Base-by-base conservation (phyloP, 2,329 filamentous ascomycete genomes). In the Colletotrichum plurivorum region DNA sequence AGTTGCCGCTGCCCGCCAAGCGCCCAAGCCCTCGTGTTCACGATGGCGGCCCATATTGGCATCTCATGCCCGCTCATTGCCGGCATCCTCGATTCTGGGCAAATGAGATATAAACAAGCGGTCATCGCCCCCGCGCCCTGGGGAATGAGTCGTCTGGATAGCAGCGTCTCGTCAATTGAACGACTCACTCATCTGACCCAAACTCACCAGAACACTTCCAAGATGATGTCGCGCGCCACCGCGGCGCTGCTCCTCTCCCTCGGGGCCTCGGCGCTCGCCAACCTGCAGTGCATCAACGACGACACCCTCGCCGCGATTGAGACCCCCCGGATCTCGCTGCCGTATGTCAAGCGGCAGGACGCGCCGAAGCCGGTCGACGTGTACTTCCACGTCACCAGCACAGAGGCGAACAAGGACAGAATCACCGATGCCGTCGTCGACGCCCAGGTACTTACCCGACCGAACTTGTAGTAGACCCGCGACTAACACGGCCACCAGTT, bases 371-470 rank as follows among this genome's bases (percentile, higher is more conserved):
- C 73, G 27, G 75, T 72, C 0, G 75, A 71, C 8, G 83, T 80
- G 3, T 84, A 83, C 59, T 85, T 84, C 77, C 81, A 89, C 2
- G 84, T 85, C 78, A 90, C 83, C 54, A 91, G 80, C 48, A 80
- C 55, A 3, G 73, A 74, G n/a, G 84, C 87, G 0, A 90, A 65
- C 55, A 15, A 65, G 66, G 27, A 45, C 31, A 58, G 61, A 8
- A 66, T 69, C 22, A 65, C 54, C 31, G 48, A 56, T 18, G 66
- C 49, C 20, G 25, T 60, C n/a, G 54, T 66, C 10, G 55, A 60
- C 2, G 61, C 66, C 12, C 66, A 69, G 62, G 66, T 69, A 69
- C 2, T 22, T 15, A 0, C 15, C 15, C 41, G 5, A 20, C 20
- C 12, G 2, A 46, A 10, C 15, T 39, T 9, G 2, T 31, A 31